Evolutionary conservation across 2,329 filamentous ascomycete species (phyloP), one percentile per base, ranked within the genome.

Genomic region (Escovopsis weberi): DNA sequence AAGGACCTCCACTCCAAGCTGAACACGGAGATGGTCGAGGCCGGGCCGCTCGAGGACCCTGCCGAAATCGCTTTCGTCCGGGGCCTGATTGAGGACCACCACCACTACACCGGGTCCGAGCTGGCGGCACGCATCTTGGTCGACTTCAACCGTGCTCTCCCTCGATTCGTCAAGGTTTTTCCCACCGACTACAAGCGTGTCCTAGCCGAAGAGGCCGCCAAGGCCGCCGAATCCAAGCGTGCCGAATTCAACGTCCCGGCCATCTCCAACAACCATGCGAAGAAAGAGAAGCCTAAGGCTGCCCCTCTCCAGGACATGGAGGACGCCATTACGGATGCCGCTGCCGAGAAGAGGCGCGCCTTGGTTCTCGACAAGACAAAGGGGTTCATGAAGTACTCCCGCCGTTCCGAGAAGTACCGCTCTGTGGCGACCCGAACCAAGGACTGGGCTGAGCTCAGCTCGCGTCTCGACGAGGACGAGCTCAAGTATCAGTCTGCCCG

Each of bases 11-110:
- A 84, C 61, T 78, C 80, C 53, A 95, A 95, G 74, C 82, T 95
- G 66, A 96, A 96, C 67, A 82, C 80, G 57, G 89, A 96, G 68
- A 94, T 96, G 89, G 89, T 96, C 52, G 88, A 95, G 65, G 79
- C 89, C 26, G 83, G 82, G 39, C 74, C 76, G 8, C 69, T 96
- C 37, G 84, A 89, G 48, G 88, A 95, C 47, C 85, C 85, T 26
- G 67, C 79, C 45, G 89, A 96, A 62, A 85, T 95, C 55, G 86
- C 88, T 32, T 95, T 82, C 60, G 72, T 96, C 28, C 85, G 88
- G 51, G 84, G 88, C 48, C 72, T 95, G 51, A 85, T 96, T 43
- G 89, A 96, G 67, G 89, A 96, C 53, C 89, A 96, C 58, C 87
- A 95, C 64, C 89, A 95, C 64, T 95, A 94, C 72, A 96, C 89